These are phyloP conservation scores for Suhomyces choctaworum DNA, from an alignment of 1,139 yeast genomes.

Conservation along the genomic window DNA sequence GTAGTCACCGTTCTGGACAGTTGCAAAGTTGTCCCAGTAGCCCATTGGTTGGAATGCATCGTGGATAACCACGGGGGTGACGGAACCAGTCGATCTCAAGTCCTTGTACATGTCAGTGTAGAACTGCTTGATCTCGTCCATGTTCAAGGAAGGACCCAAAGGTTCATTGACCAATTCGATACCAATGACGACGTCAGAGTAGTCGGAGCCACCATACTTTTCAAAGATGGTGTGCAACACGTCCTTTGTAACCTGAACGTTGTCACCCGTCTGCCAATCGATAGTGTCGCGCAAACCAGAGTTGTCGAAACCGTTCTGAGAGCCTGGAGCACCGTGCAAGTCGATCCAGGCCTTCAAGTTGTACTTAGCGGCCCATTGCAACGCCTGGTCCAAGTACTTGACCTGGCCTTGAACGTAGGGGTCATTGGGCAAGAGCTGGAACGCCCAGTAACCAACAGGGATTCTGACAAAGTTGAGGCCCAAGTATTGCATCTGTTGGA, in stretches of 20 bases:
- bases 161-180: slow-evolving; percentile 91
- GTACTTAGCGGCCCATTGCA: slow-evolving; percentile 68
- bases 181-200: slow-evolving; percentile 74
- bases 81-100: slow-evolving; percentile 50
- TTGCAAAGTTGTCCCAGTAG: slow-evolving; percentile 61
- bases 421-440: slow-evolving; percentile 58
- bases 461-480: slow-evolving; percentile 88
- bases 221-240: slow-evolving; percentile 48
- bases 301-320: slow-evolving; percentile 95
- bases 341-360: slow-evolving; percentile 85
- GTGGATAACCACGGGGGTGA: slow-evolving; percentile 59
- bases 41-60: slow-evolving; percentile 69
- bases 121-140: slow-evolving; percentile 58
- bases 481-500: slow-evolving; percentile 54
- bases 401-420: slow-evolving; percentile 91
- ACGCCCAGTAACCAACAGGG: slow-evolving; percentile 98
- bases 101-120: slow-evolving; percentile 55
- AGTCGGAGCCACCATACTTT: slow-evolving; percentile 67
- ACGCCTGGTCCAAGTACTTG: slow-evolving; percentile 68
- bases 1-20: slow-evolving; percentile 39
- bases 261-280: slow-evolving; percentile 56
- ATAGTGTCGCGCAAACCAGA: slow-evolving; percentile 77
- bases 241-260: slow-evolving; percentile 52
- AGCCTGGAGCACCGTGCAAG: slow-evolving; percentile 95
- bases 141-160: slow-evolving; percentile 64